Evolutionary conservation across 164 flowering plant species (phyloP).

Genomic region (Dillenia suffruticosa): DNA sequence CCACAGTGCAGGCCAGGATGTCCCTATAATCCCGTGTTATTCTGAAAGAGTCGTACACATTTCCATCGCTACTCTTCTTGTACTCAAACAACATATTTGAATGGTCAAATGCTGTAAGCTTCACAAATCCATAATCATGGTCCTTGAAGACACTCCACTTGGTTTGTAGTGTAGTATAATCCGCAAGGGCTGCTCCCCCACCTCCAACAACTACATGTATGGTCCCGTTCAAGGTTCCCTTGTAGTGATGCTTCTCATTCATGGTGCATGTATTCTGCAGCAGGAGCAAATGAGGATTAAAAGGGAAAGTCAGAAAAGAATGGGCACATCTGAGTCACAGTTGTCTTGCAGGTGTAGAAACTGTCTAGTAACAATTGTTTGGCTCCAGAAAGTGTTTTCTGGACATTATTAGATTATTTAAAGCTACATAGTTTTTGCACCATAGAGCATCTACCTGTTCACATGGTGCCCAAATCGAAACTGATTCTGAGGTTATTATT

Average conservation of each 20-base stretch:
- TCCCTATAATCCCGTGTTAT: constrained; percentile 72
- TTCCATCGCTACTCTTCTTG: constrained; percentile 84
- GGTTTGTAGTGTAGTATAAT: constrained; percentile 26
- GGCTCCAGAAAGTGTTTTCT: no score
- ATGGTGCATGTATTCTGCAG: constrained; percentile 60
- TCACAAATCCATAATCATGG: constrained; percentile 49
- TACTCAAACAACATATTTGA: constrained; percentile 76
- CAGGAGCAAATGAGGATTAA: neutral
- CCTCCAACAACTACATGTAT: constrained; percentile 65
- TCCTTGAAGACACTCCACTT: constrained; percentile 41
- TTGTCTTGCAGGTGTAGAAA: no score
- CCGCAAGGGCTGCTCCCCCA: constrained; percentile 41
- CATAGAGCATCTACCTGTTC: no score
- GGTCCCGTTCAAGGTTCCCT: constrained; percentile 55
- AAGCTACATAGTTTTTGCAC: no score
- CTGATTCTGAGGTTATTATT: no score
- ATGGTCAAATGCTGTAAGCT: constrained; percentile 82
- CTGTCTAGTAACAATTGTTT: no score
- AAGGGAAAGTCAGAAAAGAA: no score
- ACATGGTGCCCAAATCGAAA: no score
- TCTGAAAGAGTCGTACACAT: constrained; percentile 72
- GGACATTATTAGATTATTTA: no score
- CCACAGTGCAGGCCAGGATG: constrained; percentile 67
- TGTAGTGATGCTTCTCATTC: constrained; percentile 38
- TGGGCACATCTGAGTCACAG: no score